A percentile compares a stretch with the other conserved stretches of the same genome.
Conservation (phyloP, 2,329 filamentous ascomycete genomes). For the Diaporthe amygdali region DNA sequence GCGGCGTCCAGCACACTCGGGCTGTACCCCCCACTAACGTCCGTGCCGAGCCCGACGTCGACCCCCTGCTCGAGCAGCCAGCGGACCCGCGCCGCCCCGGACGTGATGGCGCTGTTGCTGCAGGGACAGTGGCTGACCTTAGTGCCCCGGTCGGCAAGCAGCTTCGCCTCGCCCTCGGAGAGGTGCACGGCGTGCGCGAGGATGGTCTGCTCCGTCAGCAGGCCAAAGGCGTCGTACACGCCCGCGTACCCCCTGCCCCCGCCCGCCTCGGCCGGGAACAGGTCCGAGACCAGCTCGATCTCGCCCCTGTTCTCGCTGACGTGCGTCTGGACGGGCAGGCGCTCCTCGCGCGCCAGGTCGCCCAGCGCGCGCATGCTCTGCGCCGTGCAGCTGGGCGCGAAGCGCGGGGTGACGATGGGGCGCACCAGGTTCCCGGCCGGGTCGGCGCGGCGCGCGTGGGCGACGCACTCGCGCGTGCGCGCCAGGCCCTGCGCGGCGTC, state of each 20-base stretch:
- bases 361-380: conserved; percentile 70
- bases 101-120: conserved; percentile 82
- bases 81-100: conserved; percentile 78
- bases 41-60: conserved; percentile 85
- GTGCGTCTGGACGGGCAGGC: conserved; percentile 83
- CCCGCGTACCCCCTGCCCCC: conserved; percentile 61
- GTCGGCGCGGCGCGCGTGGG: conserved; percentile 72
- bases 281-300: conserved; percentile 68
- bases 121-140: conserved; percentile 88
- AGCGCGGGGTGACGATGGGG: conserved; percentile 80
- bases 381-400: conserved; percentile 66
- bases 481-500: conserved; percentile 61
- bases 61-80: conserved; percentile 76
- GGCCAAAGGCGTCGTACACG: conserved; percentile 76
- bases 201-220: conserved; percentile 77
- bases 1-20: conserved; percentile 83
- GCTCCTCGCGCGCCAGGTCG: conserved; percentile 63
- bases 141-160: conserved; percentile 65
- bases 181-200: conserved; percentile 88
- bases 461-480: conserved; percentile 64
- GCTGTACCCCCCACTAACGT: conserved; percentile 88
- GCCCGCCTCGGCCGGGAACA: conserved; percentile 65
- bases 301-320: conserved; percentile 84
- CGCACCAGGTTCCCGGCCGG: conserved; percentile 67
- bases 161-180: conserved; percentile 64